Conservation (phyloP, 2,329 filamentous ascomycete species). For the Hypocrella siamensis region DNA sequence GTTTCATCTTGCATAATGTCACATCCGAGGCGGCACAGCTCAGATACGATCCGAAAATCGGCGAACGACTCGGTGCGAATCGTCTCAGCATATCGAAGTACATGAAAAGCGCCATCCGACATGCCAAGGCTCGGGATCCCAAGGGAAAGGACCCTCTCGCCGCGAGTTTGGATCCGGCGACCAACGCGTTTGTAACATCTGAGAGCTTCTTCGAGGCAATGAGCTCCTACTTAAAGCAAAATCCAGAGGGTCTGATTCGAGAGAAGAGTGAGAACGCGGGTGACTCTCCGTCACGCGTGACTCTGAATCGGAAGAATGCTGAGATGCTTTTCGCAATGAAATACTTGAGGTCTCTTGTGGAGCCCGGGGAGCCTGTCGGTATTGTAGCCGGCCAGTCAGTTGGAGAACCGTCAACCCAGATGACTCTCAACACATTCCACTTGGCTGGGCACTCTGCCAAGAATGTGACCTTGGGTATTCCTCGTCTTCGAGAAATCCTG, state of each 20-base stretch:
- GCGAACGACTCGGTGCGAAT: conserved; percentile 30
- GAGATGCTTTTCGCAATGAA: conserved; percentile 79
- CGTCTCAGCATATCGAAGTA: conserved; percentile 53
- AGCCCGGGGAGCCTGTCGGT: conserved; percentile 90
- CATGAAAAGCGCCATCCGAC: conserved; percentile 70
- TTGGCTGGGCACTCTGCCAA: conserved; percentile 96
- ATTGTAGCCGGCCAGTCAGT: conserved; percentile 95
- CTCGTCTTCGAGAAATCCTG: conserved; percentile 87
- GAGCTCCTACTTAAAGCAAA: conserved; percentile 63
- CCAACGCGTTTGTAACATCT: conserved; percentile 72
- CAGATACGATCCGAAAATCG: conserved; percentile 41
- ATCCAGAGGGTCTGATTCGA: conserved; percentile 44
- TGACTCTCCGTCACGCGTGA: conserved; percentile 15
- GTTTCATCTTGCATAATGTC: conserved; percentile 78
- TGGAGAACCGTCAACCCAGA: conserved; percentile 94
- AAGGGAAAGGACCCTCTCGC: conserved; percentile 62
- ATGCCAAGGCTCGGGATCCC: conserved; percentile 37
- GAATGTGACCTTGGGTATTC: conserved; percentile 98
- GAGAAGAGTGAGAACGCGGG: conserved; percentile 24
- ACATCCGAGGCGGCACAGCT: conserved; percentile 65
- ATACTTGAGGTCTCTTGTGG: conserved; percentile 80
- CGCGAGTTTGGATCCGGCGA: conserved; percentile 57
- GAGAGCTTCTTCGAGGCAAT: conserved; percentile 67
- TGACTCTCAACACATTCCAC: conserved; percentile 99
- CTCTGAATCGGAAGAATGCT: conserved; percentile 54